Evolutionary conservation across 116 monocot genomes (phyloP).

Genomic region (Phalaenopsis hybrid): DNA sequence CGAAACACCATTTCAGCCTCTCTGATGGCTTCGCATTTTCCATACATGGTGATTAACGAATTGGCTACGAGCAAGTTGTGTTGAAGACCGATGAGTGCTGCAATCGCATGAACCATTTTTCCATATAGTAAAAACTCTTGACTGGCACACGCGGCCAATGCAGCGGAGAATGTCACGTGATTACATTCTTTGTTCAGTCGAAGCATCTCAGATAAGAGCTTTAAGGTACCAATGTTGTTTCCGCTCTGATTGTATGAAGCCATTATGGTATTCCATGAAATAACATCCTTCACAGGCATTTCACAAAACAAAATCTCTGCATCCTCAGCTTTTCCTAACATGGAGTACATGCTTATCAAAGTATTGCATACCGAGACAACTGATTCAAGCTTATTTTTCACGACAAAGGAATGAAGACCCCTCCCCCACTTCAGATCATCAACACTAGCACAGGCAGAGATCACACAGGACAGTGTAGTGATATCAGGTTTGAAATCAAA

Average conservation of each 20-base stretch:
- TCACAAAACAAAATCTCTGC: constrained; percentile 42
- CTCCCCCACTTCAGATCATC: constrained; percentile 43
- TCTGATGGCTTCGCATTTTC: constrained; percentile 44
- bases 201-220: constrained; percentile 34
- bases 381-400: constrained; percentile 35
- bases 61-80: constrained; percentile 47
- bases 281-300: constrained; percentile 60
- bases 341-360: constrained; percentile 63
- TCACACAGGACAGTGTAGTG: constrained; percentile 63
- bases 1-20: constrained; percentile 41
- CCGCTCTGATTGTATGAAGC: constrained; percentile 43
- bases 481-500: constrained; percentile 33
- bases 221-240: constrained; percentile 25
- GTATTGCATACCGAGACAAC: constrained; percentile 51
- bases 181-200: constrained; percentile 22
- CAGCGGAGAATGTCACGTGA: constrained; percentile 59
- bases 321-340: constrained; percentile 29
- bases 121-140: constrained; percentile 42
- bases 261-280: constrained; percentile 80
- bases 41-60: constrained; percentile 80
- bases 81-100: constrained; percentile 29
- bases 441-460: constrained; percentile 36
- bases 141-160: constrained; percentile 46
- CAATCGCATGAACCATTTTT: constrained; percentile 49
- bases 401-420: constrained; percentile 41